Base-by-base conservation (phyloP, 768 basidiomycete species). In the Postia placenta region DNA sequence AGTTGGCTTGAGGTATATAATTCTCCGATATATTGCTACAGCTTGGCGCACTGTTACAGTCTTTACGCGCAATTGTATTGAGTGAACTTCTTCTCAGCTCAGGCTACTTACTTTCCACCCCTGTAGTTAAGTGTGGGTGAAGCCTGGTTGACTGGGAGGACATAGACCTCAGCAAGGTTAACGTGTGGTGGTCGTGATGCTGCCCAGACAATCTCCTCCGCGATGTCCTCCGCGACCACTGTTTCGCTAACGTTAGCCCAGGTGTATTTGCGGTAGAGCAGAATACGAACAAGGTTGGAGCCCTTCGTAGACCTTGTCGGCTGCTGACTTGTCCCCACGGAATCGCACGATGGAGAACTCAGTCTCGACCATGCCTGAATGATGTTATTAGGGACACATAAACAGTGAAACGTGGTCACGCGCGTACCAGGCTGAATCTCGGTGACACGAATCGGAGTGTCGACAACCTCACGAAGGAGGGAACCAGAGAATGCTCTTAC, bases 141-240 rank as follows among this genome's bases (percentile, higher is more conserved):
- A 27, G 88, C 88, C 69, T 91, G 88, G 63, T 88, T 88, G 25
- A 84, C 83, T 1, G 88, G 88, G 56, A 89, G 78, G 39, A 91
- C 74, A 48, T 80, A 78, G 11, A 88, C 67, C 60, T 92, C 86
- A 0, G 90, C 92, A 37, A 97, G 76, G 63, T 97, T 93, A 39
- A 97, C 90, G 61, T 95, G 94, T 35, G 88, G 75, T 11, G 94
- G 94, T 36, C 94, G 83, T 11, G 87, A 76, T 17, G 96, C 95
- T 12, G 84, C 84, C 95, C 95, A 99, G 17, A 95, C 92, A 60
- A 99, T 94, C 67, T 98, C 93, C 64, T 99, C 96, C 1, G 96
- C 96, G 40, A 97, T 86, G 61, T 97, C 93, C 51, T 85, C 76
- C 5, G 85, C 82, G 5, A 78, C 75, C 65, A 95, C 89, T 93